These are phyloP conservation scores for Tricholoma matsutake DNA, from an alignment of 768 basidiomycete species.

Conservation along the genomic window DNA sequence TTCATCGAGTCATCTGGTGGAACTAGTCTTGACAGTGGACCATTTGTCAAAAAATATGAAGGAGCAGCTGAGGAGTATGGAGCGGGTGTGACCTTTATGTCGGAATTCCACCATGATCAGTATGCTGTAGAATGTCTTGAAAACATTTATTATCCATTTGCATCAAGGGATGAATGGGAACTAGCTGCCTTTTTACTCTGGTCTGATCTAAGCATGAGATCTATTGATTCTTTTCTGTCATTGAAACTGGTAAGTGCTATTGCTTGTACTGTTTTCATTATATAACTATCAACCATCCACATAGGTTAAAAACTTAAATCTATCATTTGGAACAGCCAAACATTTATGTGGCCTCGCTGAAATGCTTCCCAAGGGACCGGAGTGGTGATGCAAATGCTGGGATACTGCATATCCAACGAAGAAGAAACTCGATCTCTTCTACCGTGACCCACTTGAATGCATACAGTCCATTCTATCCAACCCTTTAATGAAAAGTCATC, in stretches of 20 bases:
- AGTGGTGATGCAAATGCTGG: constrained; percentile 2
- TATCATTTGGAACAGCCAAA: background rate
- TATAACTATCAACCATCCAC: background rate
- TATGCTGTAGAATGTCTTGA: constrained; percentile 14
- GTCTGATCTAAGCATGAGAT: constrained; percentile 26
- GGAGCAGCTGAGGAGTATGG: constrained; percentile 1
- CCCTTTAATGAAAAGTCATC: constrained; percentile 22
- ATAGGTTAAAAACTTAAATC: constrained; percentile 2
- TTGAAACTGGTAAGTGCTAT: constrained; percentile 21
- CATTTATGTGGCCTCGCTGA: background rate
- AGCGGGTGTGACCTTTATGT: constrained; percentile 19
- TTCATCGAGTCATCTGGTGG: background rate
- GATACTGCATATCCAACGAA: constrained; percentile 19
- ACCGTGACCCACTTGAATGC: constrained; percentile 26
- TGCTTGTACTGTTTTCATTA: background rate
- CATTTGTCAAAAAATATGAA: background rate
- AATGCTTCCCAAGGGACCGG: background rate
- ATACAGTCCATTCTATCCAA: constrained; percentile 23
- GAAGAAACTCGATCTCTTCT: constrained; percentile 23
- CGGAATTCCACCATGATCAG: constrained; percentile 24
- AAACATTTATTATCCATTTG: constrained; percentile 31
- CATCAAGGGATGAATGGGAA: constrained; percentile 29
- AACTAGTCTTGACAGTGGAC: background rate
- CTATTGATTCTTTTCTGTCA: constrained; percentile 24
- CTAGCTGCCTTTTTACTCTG: constrained; percentile 26